Evolutionary conservation across 495 filamentous ascomycete genomes (phyloP).

Genomic region (Hyaloscypha hepaticicola): DNA sequence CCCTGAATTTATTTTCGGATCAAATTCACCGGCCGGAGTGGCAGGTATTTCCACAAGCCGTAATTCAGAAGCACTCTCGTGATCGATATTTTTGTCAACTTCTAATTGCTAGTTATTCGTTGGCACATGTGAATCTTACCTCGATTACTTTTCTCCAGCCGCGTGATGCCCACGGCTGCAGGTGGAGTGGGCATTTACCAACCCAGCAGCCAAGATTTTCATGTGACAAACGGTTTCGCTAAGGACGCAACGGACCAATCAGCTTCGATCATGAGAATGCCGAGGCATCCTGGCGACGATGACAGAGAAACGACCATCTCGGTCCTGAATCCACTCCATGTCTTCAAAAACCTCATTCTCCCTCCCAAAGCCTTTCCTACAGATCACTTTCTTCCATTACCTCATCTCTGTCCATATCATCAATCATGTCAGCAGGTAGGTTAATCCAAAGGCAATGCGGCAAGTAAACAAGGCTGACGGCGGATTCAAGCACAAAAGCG

Average conservation of each 20-base stretch:
- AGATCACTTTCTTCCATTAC: background rate
- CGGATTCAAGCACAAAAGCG: constrained; percentile 26
- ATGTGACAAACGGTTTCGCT: constrained; percentile 3
- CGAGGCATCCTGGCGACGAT: background rate
- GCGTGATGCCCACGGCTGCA: constrained; percentile 7
- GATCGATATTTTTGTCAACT: background rate
- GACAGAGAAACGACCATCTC: constrained; percentile 13
- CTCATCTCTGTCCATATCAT: background rate
- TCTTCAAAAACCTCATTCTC: background rate
- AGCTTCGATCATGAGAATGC: background rate
- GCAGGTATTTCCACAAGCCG: background rate
- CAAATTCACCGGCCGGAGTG: background rate
- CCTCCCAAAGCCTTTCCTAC: background rate
- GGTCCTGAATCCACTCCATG: background rate
- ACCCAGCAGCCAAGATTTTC: too few relatives aligned
- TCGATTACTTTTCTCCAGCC: constrained; percentile 11
- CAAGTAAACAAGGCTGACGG: constrained; percentile 16
- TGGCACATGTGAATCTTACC: constrained; percentile 4
- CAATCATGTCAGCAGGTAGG: constrained; percentile 32
- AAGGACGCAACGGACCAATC: background rate
- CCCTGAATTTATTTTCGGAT: background rate
- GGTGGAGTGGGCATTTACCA: too few relatives aligned
- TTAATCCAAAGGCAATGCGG: background rate
- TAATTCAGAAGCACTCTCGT: background rate
- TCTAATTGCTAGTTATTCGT: background rate